Percentiles rank a stretch among this genome's conserved stretches.
These are phyloP conservation scores for Arthrobotrys iridis DNA, from an alignment of 2,329 filamentous ascomycete genomes.

Conservation along the genomic window DNA sequence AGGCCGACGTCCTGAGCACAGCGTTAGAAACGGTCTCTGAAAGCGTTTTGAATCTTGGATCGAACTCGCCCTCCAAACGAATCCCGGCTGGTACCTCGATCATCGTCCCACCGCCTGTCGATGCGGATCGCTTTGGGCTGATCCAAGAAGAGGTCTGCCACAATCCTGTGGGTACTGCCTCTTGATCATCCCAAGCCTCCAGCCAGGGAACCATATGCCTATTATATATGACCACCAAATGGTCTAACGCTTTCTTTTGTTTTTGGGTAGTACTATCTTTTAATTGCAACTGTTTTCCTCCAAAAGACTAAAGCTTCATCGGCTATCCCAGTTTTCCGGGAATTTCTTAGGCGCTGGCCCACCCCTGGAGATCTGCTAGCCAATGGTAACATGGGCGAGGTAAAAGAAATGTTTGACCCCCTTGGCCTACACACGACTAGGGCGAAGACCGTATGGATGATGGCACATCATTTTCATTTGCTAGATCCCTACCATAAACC, in stretches of 20 bases:
- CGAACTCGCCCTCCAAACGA: slow-evolving; percentile 33
- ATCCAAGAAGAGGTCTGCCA: slow-evolving; percentile 50
- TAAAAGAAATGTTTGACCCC: slow-evolving; percentile 26
- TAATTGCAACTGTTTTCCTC: slow-evolving; percentile 47
- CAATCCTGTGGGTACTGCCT: slow-evolving; percentile 44
- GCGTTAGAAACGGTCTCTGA: slow-evolving; percentile 20
- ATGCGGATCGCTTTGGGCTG: slow-evolving; percentile 36
- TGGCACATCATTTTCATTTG: slow-evolving; percentile 30
- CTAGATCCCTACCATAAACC: slow-evolving; percentile 18
- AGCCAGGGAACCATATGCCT: neutral
- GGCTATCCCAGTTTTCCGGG: slow-evolving; percentile 46
- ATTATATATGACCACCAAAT: slow-evolving; percentile 17
- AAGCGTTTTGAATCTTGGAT: slow-evolving; percentile 20
- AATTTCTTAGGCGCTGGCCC: slow-evolving; percentile 45
- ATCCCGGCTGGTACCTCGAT: slow-evolving; percentile 45
- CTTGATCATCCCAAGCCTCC: neutral
- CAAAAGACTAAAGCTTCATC: slow-evolving; percentile 47
- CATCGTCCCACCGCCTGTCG: slow-evolving; percentile 45
- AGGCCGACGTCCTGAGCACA: neutral
- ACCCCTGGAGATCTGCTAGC: slow-evolving; percentile 34
- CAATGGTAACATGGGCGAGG: slow-evolving; percentile 18
- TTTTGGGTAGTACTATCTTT: slow-evolving; percentile 48
- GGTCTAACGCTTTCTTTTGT: slow-evolving; percentile 31
- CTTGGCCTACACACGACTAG: slow-evolving; percentile 42
- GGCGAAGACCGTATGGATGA: slow-evolving; percentile 43